These are phyloP conservation scores for Ustilago tritici DNA, from an alignment of 1,284 basidiomycete species.

Conservation along the genomic window DNA sequence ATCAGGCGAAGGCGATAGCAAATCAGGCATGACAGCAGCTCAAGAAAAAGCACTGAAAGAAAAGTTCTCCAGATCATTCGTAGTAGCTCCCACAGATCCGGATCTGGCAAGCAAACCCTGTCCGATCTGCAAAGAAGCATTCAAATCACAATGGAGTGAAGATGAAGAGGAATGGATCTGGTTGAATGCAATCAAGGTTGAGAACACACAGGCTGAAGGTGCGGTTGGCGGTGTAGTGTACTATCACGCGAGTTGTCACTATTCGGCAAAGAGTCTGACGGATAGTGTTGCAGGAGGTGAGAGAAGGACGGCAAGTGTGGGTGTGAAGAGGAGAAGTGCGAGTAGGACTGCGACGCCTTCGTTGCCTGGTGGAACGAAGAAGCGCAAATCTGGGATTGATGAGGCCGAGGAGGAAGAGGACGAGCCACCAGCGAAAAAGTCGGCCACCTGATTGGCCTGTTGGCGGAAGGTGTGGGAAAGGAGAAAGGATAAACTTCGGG, in stretches of 20 bases:
- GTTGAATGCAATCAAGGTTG: slow-evolving; percentile 86
- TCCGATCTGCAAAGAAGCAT: slow-evolving; percentile 93
- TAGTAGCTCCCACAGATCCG: slow-evolving; percentile 81
- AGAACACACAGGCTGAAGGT: slow-evolving; percentile 65
- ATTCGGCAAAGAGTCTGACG: slow-evolving; percentile 65
- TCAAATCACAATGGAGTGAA: slow-evolving; percentile 92
- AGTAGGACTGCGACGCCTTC: slow-evolving; percentile 31
- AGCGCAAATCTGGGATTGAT: slow-evolving; percentile 31
- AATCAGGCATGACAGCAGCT: slow-evolving; percentile 72
- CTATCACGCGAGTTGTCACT: slow-evolving; percentile 67
- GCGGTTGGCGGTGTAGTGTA: slow-evolving; percentile 30
- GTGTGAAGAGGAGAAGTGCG: slow-evolving; percentile 31
- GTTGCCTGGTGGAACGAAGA: neutral
- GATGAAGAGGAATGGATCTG: slow-evolving; percentile 99
- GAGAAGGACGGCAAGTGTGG: slow-evolving; percentile 34
- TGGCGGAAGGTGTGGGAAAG: neutral
- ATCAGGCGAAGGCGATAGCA: slow-evolving; percentile 40
- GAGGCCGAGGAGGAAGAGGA: slow-evolving; percentile 9
- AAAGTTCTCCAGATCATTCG: slow-evolving; percentile 73
- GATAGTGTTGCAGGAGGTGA: slow-evolving; percentile 43
- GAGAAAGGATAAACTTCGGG: neutral
- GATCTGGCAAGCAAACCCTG: slow-evolving; percentile 88
- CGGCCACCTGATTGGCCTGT: slow-evolving; percentile 10
- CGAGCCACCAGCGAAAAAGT: slow-evolving; percentile 23
- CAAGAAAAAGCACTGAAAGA: slow-evolving; percentile 77